Base-by-base conservation (phyloP, 2,329 filamentous ascomycete species). In the Colletotrichum tofieldiae region DNA sequence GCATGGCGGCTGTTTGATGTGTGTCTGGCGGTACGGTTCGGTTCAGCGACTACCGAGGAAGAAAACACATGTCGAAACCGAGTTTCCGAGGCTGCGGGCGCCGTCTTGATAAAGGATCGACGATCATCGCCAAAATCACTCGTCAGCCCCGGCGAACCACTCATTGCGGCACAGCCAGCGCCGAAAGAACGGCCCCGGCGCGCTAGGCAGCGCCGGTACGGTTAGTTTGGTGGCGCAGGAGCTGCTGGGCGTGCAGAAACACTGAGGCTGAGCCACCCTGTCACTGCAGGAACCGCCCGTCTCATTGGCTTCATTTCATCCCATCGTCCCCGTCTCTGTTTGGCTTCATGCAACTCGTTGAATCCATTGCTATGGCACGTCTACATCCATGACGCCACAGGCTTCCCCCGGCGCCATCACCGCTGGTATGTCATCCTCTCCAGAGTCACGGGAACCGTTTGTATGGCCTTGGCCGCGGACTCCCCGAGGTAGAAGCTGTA, bases 401-500 rank as follows among this genome's bases (percentile, higher is more conserved):
- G 35, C 35, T 12, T 32, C 5, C 6, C 1, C 5, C 3, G 16
- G 2, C 1, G 16, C 6, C 23, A 16, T 37, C 45, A 61, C 32
- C 66, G 58, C 7, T n/a, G 43, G 6, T 71, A 63, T 1, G n/a
- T 63, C 2, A 59, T 23, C 5, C 68, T 59, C 5, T 56, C 56
- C 14, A 69, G 5, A 0, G 20, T 5, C n/a, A 74, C 6, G 16
- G 55, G 5, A 3, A 63, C 75, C 12, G 26, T 73, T 5, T 74
- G 49, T 20, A 75, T 6, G 1, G 71, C 18, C 58, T 81, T 76
- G 0, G 75, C 74, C 0, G 78, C 76, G 0, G 79, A 81, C 18
- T 71, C 39, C 1, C 78, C 79, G 0, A 80, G 54, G 0, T 65
- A 78, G 39, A 82, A 76, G 1, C 39, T 62, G 51, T 82, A 81